phyloP scores from a whole-genome alignment of 306 rosid species.

The Nissolia schottii region DNA sequence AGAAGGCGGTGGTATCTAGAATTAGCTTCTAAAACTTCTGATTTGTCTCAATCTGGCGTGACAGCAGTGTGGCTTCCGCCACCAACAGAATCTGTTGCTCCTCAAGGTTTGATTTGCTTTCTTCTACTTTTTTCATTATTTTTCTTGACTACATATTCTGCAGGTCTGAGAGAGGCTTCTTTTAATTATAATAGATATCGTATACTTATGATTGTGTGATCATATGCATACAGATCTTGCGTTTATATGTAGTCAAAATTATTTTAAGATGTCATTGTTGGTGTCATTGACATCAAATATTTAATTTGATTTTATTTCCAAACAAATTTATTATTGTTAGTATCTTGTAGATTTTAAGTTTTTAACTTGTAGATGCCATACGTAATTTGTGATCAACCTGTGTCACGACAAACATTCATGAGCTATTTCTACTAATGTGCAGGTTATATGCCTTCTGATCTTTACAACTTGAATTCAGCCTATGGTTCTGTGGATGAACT shows the following conservation, averaged over 20 bases:
- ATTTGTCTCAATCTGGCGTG: constrained; percentile 64
- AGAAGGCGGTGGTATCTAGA: constrained; percentile 73
- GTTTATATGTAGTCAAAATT: not conserved
- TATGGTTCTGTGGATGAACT: constrained; percentile 73
- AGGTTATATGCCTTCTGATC: constrained; percentile 89
- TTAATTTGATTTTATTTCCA: not conserved
- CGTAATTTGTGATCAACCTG: constrained; percentile 1
- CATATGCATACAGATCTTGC: not conserved
- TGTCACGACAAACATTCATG: constrained; percentile 13
- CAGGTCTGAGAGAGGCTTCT: not conserved
- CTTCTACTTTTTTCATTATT: not conserved
- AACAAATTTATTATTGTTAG: not conserved
- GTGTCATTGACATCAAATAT: not conserved
- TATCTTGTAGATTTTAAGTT: not conserved
- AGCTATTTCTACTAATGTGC: constrained; percentile 26
- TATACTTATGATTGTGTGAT: not conserved
- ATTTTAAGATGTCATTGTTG: not conserved
- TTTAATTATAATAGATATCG: not conserved
- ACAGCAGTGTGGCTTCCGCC: constrained; percentile 82
- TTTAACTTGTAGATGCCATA: not conserved
- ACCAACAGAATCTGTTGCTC: constrained; percentile 69
- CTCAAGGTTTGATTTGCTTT: constrained; percentile 46
- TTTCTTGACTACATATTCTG: not conserved
- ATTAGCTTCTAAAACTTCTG: constrained; percentile 58
- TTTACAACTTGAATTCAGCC: constrained; percentile 73